These are phyloP conservation scores for Alternaria sp. DNA, from an alignment of 2,329 filamentous ascomycete species.

Conservation along the genomic window DNA sequence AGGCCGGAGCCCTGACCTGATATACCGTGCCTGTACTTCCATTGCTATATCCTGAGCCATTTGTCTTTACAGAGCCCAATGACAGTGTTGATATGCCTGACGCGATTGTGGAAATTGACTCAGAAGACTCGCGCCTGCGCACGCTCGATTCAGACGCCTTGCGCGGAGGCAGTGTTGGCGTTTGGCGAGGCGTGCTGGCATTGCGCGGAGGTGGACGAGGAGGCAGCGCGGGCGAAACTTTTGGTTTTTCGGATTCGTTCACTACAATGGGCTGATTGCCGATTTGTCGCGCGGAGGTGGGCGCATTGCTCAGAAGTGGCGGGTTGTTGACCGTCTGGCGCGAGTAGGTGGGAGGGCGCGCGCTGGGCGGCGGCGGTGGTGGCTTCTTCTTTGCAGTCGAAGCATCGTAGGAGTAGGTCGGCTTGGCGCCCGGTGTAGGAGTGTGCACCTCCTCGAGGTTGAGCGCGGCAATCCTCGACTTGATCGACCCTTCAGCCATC, in stretches of 20 bases:
- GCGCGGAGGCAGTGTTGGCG: conserved; percentile 54
- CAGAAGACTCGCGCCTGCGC: conserved; percentile 46
- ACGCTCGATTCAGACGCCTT: conserved; percentile 50
- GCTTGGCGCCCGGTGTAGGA: conserved; percentile 42
- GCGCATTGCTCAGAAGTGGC: conserved; percentile 46
- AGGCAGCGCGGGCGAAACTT: conserved; percentile 39
- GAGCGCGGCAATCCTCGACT: conserved; percentile 56
- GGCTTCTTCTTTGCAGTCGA: conserved; percentile 45
- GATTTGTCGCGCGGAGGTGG: conserved; percentile 38
- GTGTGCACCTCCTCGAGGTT: conserved; percentile 55
- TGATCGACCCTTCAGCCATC: conserved; percentile 50
- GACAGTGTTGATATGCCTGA: conserved; percentile 58
- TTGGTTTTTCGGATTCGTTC: conserved; percentile 22
- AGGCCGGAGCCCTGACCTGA: conserved; percentile 61
- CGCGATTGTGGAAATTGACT: conserved; percentile 60
- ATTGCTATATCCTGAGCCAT: conserved; percentile 42
- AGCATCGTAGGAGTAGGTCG: conserved; percentile 46
- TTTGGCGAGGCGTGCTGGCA: conserved; percentile 44
- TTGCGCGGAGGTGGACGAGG: conserved; percentile 58
- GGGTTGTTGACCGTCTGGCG: conserved; percentile 51
- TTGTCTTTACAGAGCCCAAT: conserved; percentile 55
- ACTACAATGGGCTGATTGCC: conserved; percentile 49
- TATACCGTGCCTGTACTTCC: conserved; percentile 38
- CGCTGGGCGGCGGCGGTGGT: conserved; percentile 47
- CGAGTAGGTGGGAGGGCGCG: conserved; percentile 39